phyloP scores from a whole-genome alignment of 2,329 filamentous ascomycete species.

The Cytospora leucostoma region DNA sequence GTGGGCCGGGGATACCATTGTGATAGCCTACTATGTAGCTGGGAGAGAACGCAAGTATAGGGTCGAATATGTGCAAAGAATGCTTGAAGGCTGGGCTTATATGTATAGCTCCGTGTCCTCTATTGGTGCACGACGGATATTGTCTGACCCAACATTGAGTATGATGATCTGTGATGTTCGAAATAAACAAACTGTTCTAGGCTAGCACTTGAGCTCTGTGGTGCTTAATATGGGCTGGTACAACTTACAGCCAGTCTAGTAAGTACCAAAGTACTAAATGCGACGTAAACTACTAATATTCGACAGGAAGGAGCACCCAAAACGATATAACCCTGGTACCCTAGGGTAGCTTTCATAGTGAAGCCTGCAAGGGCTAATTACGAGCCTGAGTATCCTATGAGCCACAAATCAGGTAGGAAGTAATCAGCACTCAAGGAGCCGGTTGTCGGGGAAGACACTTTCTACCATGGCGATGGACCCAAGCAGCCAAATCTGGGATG shows the following conservation, averaged over 20 bases:
- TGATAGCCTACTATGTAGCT: neutral
- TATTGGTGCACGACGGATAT: neutral
- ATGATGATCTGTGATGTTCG: neutral
- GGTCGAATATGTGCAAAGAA: neutral
- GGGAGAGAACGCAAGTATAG: neutral
- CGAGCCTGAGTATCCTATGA: too few relatives aligned
- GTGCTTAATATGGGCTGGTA: neutral
- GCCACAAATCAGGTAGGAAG: too few relatives aligned
- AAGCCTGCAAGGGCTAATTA: too few relatives aligned
- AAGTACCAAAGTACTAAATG: too few relatives aligned
- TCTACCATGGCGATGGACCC: too few relatives aligned
- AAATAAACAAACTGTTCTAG: neutral
- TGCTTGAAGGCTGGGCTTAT: neutral
- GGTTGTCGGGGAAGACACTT: too few relatives aligned
- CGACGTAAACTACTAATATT: neutral
- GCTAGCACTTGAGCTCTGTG: neutral
- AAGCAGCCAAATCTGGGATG: too few relatives aligned
- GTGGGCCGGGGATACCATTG: neutral
- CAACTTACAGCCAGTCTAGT: neutral
- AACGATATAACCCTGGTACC: neutral
- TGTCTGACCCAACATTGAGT: neutral
- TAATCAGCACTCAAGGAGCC: too few relatives aligned
- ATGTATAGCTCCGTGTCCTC: neutral
- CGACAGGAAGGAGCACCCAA: neutral
- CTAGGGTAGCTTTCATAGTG: too few relatives aligned